Evolutionary conservation across 441 rosid genomes (phyloP), one percentile per base, ranked within the genome.

Genomic region (Raphanus hybrid): DNA sequence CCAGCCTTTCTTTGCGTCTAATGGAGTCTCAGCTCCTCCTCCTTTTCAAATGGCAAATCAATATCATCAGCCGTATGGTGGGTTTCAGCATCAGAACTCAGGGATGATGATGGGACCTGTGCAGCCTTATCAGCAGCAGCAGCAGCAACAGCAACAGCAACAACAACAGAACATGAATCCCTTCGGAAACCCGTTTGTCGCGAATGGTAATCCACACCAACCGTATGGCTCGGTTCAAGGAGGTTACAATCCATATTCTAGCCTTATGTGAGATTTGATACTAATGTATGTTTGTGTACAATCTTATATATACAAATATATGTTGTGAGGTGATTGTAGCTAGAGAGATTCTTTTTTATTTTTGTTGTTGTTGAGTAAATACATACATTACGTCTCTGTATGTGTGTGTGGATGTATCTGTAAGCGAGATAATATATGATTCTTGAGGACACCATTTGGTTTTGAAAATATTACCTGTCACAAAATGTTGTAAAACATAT

Each of bases 11-110:
- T 88, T 37, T 52, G 84, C 85, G 65, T 85, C 98, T 73, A 81
- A 82, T 64, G 79, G 68, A 12, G 85, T 91, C 26, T 76, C 93
- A 48, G 95, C 94, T 64, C 90, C 93, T 64, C 90, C 93, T 55
- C 87, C 90, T 4, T 86, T 91, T 60, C 99, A 91, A 81, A 91
- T 96, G 93, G 84, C 83, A 67, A 90, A 92, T 75, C 99, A 91
- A 64, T 97, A 93, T 62, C 97, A 93, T 64, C 91, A 91, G 62
- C 79, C 81, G 71, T 84, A 85, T 86, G 77, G 75, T 86, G 77
- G 75, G 76, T 94, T 83, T 78, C 95, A 90, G 81, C 78, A 75
- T 59, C 80, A 82, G 70, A 87, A 81, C 32, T 81, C 84, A 74
- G 86, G 85, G 69, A 84, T 77, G 85, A 87, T 82, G 85, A 70